Conservation (phyloP, 73 alveolate genomes). For the Symbiodinium natans region DNA sequence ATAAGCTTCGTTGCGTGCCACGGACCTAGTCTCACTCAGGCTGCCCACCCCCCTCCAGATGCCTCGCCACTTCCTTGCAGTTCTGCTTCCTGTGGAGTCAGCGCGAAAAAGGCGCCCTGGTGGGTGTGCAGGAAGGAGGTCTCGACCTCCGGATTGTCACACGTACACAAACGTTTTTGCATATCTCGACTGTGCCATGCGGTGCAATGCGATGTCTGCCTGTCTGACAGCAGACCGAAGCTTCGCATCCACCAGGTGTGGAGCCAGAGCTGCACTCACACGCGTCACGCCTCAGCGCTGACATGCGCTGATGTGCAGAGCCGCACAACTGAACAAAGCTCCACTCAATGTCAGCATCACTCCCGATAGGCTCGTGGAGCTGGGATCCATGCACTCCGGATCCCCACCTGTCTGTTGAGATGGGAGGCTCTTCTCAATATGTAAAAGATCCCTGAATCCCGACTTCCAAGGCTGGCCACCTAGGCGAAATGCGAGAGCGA, state of each 20-base stretch:
- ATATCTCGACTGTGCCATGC: no score
- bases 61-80: not conserved
- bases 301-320: no score
- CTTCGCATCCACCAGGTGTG: slow-evolving; percentile 26
- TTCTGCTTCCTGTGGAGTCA: not conserved
- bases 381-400: slow-evolving; percentile 11
- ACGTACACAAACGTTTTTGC: no score
- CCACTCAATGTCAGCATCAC: no score
- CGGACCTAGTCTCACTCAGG: no score
- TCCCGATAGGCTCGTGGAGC: not conserved
- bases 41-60: no score
- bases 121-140: not conserved
- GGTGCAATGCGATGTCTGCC: no score
- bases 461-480: not conserved
- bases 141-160: not conserved
- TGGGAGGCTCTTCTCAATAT: no score
- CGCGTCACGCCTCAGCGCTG: not conserved
- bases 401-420: slow-evolving; percentile 4
- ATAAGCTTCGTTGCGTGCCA: no score
- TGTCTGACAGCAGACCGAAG: not conserved
- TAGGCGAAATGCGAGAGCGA: slow-evolving; percentile 26
- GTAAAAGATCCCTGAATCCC: not conserved
- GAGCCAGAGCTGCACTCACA: slow-evolving; percentile 1
- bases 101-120: not conserved
- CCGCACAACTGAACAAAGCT: no score